A percentile compares a stretch with the other conserved stretches of the same genome.
Conservation (phyloP, 768 basidiomycete species). For the Sarcodon aspratus region DNA sequence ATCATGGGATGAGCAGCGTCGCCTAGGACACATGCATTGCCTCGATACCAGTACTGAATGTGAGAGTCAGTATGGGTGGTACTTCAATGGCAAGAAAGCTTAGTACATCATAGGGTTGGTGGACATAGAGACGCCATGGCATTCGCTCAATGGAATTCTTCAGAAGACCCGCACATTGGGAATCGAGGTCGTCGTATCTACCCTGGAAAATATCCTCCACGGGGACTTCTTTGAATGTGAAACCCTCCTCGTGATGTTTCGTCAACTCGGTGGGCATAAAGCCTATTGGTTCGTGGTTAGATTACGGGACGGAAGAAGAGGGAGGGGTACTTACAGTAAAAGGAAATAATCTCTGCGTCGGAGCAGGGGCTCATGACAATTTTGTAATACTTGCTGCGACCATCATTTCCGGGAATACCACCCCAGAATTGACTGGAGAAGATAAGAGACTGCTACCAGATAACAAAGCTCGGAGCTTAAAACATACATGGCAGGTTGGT, state of each 20-base stretch:
- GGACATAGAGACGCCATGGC: constrained; percentile 23
- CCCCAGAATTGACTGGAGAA: constrained; percentile 21
- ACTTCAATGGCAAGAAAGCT: too few species aligned
- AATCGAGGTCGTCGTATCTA: constrained; percentile 19
- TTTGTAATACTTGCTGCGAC: constrained; percentile 22
- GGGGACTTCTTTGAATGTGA: constrained; percentile 19
- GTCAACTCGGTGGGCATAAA: constrained; percentile 24
- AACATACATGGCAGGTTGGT: constrained; percentile 20
- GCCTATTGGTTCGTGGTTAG: constrained; percentile 5
- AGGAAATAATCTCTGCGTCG: constrained; percentile 19
- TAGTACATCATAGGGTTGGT: constrained; percentile 17
- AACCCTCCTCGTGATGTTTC: constrained; percentile 22
- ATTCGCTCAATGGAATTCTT: constrained; percentile 20
- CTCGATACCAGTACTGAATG: neutral
- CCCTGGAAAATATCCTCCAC: constrained; percentile 18
- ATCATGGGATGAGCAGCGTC: neutral
- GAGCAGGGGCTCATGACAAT: constrained; percentile 23
- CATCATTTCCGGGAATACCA: constrained; percentile 16
- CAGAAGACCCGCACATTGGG: constrained; percentile 17
- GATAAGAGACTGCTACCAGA: neutral
- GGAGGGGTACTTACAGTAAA: constrained; percentile 14
- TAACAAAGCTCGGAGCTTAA: neutral
- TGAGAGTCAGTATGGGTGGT: too few species aligned
- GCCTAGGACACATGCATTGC: neutral
- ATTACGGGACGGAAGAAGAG: neutral